These are phyloP conservation scores for Colletotrichum truncatum DNA, from an alignment of 2,329 filamentous ascomycete species.

Conservation along the genomic window DNA sequence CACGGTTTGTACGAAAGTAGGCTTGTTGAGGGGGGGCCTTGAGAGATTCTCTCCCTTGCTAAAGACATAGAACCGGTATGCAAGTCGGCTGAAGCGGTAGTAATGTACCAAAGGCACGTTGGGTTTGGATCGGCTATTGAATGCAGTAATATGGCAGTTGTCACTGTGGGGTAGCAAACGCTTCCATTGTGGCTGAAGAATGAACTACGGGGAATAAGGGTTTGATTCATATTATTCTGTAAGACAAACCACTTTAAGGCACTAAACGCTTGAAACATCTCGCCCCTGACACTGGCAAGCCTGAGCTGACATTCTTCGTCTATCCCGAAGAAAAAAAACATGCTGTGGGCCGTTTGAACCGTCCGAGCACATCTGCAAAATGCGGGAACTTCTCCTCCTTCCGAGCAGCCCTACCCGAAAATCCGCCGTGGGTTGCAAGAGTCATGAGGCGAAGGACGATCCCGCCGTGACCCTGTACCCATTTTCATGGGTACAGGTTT, in stretches of 20 bases:
- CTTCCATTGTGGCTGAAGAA: neutral
- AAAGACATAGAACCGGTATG: neutral
- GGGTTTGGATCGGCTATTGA: constrained; percentile 4
- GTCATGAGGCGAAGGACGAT: constrained; percentile 23
- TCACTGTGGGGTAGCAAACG: neutral
- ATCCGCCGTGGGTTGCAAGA: constrained; percentile 19
- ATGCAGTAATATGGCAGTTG: neutral
- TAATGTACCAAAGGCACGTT: neutral
- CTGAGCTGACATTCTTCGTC: neutral
- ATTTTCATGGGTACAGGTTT: constrained; percentile 2
- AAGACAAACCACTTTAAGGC: too few species aligned
- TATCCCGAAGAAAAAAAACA: neutral
- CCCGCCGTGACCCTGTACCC: constrained; percentile 16
- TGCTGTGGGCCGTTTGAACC: neutral
- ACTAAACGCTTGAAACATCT: too few species aligned
- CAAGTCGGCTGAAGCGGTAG: constrained; percentile 13
- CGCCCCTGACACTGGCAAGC: too few species aligned
- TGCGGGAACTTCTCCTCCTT: neutral
- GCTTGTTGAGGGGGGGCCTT: too few species aligned
- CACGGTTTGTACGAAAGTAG: neutral
- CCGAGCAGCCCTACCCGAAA: constrained; percentile 20
- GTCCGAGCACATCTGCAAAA: constrained; percentile 1
- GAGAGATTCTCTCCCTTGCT: neutral
- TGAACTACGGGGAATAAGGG: neutral
- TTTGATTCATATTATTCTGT: too few species aligned